Conservation (phyloP, 2,329 filamentous ascomycete species). For the Xylariales sp. region DNA sequence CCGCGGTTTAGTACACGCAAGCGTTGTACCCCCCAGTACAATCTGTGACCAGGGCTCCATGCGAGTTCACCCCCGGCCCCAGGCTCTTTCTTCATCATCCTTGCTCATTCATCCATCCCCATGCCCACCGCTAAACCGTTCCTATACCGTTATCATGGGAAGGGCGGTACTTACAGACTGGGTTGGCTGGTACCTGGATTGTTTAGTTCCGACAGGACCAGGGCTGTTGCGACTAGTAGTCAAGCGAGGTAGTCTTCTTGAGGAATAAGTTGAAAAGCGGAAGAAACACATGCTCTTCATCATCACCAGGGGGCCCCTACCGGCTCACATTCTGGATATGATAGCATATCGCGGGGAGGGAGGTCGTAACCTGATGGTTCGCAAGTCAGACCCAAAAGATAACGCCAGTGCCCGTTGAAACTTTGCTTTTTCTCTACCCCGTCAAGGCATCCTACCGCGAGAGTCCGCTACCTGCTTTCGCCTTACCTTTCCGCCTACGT, state of each 20-base stretch:
- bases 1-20: too few species aligned
- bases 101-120: background rate
- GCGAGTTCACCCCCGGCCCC: background rate
- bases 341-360: too few species aligned
- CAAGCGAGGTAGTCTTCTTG: constrained; percentile 5
- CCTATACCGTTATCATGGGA: constrained; percentile 5
- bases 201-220: too few species aligned
- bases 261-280: background rate
- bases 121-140: background rate
- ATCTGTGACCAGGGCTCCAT: too few species aligned
- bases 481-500: background rate
- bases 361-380: background rate
- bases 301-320: background rate
- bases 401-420: constrained; percentile 2
- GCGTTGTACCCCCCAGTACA: too few species aligned
- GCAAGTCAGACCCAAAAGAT: background rate
- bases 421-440: background rate
- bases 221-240: constrained; percentile 1
- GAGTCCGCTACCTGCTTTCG: constrained; percentile 2
- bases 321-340: too few species aligned
- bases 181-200: background rate
- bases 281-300: constrained; percentile 1
- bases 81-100: constrained; percentile 3
- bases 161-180: background rate
- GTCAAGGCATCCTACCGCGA: background rate